phyloP scores from a whole-genome alignment of 2,329 filamentous ascomycete species.

The Pseudopyrenochaeta lycopersici region DNA sequence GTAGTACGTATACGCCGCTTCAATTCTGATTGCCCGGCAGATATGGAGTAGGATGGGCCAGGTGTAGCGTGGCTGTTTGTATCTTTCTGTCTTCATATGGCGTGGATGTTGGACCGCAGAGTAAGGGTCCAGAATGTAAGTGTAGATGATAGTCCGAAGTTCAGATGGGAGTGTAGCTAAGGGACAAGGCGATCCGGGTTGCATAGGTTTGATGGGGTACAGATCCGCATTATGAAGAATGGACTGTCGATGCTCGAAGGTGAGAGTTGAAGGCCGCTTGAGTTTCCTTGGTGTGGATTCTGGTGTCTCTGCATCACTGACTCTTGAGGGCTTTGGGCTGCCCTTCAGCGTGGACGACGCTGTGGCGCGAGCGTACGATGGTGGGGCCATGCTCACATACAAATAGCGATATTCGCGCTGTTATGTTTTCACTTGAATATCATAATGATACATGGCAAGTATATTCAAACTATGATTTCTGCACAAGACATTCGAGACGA shows the following conservation, averaged over 20 bases:
- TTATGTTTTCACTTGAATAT: neutral
- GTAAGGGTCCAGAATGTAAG: slow-evolving; percentile 8
- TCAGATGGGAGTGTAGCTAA: slow-evolving; percentile 33
- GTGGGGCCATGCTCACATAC: slow-evolving; percentile 15
- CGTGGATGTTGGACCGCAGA: neutral
- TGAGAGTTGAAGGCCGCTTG: slow-evolving; percentile 24
- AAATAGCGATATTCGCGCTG: neutral
- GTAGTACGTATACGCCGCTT: slow-evolving; percentile 40
- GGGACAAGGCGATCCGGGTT: slow-evolving; percentile 20
- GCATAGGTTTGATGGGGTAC: slow-evolving; percentile 20
- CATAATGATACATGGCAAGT: no score
- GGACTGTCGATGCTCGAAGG: slow-evolving; percentile 5
- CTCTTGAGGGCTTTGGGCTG: slow-evolving; percentile 4
- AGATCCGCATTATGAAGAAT: slow-evolving; percentile 19
- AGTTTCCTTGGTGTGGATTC: slow-evolving; percentile 3
- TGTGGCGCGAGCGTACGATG: slow-evolving; percentile 31
- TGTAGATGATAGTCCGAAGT: slow-evolving; percentile 28
- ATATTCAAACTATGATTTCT: no score
- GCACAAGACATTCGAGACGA: no score
- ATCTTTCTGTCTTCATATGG: neutral
- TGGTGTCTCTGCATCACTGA: neutral
- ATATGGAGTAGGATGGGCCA: slow-evolving; percentile 26
- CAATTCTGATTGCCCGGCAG: slow-evolving; percentile 37
- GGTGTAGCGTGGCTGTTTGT: slow-evolving; percentile 1
- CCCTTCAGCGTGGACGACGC: slow-evolving; percentile 18